phyloP scores from a whole-genome alignment of 176 grass and related monocot species.

The Zoysia pacifica region DNA sequence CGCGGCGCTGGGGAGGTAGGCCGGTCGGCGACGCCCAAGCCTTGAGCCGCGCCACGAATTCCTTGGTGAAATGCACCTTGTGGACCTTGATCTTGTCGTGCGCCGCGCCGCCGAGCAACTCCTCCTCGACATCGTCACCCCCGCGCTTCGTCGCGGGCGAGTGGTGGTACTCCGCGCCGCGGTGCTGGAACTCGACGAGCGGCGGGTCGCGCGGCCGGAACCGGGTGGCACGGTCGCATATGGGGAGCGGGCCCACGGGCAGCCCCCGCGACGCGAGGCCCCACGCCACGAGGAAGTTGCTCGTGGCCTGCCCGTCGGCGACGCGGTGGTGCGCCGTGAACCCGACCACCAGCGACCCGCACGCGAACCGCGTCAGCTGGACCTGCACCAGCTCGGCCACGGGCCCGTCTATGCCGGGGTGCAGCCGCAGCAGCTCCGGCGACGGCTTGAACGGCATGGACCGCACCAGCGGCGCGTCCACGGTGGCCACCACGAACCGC shows the following conservation, averaged over 20 bases:
- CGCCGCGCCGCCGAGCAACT: constrained; percentile 14
- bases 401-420: constrained; percentile 42
- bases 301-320: constrained; percentile 60
- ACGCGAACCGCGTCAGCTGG: constrained; percentile 68
- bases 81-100: constrained; percentile 60
- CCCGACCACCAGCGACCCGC: constrained; percentile 56
- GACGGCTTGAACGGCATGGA: constrained; percentile 49
- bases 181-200: constrained; percentile 45
- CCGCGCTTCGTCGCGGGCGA: neutral
- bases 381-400: constrained; percentile 56
- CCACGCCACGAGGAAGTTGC: constrained; percentile 66
- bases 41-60: constrained; percentile 59
- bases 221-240: constrained; percentile 44
- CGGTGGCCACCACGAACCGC: constrained; percentile 54
- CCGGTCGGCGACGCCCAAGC: constrained; percentile 27
- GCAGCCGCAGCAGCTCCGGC: constrained; percentile 44
- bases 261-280: constrained; percentile 45
- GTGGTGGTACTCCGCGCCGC: constrained; percentile 39
- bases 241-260: constrained; percentile 19
- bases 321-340: constrained; percentile 50
- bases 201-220: constrained; percentile 44
- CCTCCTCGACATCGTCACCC: neutral
- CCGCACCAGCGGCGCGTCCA: constrained; percentile 45
- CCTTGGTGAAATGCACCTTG: constrained; percentile 56
- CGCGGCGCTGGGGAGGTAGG: constrained; percentile 14